Evolutionary conservation across 768 basidiomycete species (phyloP).

Genomic region (Inosperma sp.): DNA sequence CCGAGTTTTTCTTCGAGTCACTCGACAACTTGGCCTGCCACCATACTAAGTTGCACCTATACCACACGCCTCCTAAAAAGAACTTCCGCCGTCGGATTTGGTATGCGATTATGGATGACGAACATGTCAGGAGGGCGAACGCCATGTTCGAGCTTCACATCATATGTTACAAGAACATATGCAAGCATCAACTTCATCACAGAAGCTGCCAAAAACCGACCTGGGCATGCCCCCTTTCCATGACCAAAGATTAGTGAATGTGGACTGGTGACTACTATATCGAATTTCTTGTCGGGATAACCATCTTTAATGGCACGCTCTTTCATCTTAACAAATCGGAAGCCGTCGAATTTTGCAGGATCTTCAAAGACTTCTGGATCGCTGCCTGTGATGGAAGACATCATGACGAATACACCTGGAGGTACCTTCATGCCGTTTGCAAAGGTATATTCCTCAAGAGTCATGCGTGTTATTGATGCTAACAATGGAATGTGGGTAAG

Average conservation of each 20-base stretch:
- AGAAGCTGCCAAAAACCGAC: constrained; percentile 8
- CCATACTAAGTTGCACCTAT: no score
- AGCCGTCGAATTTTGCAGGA: constrained; percentile 17
- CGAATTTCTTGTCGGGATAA: constrained; percentile 1
- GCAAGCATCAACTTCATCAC: constrained; percentile 5
- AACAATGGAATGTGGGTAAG: not conserved
- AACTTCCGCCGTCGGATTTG: not conserved
- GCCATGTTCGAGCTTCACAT: constrained; percentile 1
- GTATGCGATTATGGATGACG: not conserved
- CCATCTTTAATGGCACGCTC: not conserved
- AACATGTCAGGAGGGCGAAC: constrained; percentile 1
- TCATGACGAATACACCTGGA: constrained; percentile 28
- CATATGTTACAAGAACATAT: not conserved
- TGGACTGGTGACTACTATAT: constrained; percentile 10
- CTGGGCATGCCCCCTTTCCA: constrained; percentile 8
- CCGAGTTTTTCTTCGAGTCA: no score
- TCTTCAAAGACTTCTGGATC: constrained; percentile 12
- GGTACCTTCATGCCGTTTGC: constrained; percentile 41
- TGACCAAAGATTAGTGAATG: constrained; percentile 15
- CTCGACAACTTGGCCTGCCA: no score
- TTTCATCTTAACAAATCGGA: constrained; percentile 20
- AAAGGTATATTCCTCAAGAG: constrained; percentile 20
- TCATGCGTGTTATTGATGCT: not conserved
- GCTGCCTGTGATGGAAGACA: no score
- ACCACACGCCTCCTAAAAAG: no score